Conservation (phyloP, 1,139 yeast genomes). For the Nakaseomyces bracarensis region DNA sequence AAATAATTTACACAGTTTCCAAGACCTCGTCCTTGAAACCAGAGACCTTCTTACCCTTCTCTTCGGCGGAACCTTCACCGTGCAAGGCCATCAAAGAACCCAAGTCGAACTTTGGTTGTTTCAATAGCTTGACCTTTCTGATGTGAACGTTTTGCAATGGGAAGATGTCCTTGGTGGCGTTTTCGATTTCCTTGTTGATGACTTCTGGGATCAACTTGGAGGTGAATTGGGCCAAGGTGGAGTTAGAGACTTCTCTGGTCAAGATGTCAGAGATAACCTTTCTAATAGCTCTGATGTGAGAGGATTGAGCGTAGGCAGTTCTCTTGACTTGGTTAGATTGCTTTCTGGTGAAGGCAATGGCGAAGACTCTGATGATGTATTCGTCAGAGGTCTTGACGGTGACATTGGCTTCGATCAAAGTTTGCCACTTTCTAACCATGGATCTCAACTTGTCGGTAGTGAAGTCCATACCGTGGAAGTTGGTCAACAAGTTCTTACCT, state of each 20-base stretch:
- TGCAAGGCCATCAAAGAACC: conserved; percentile 83
- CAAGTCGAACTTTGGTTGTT: conserved; percentile 86
- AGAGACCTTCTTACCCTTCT: conserved; percentile 84
- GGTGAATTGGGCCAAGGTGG: conserved; percentile 79
- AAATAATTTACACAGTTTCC: conserved; percentile 56
- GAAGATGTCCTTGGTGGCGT: conserved; percentile 74
- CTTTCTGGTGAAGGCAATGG: conserved; percentile 90
- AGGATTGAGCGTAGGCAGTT: conserved; percentile 84
- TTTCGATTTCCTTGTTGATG: conserved; percentile 84
- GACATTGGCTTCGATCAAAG: conserved; percentile 83
- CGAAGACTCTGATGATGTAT: conserved; percentile 80
- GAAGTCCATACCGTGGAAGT: conserved; percentile 93
- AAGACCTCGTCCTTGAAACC: conserved; percentile 87
- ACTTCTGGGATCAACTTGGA: conserved; percentile 86
- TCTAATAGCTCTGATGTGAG: conserved; percentile 70
- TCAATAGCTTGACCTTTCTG: conserved; percentile 85
- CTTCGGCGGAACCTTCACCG: conserved; percentile 80
- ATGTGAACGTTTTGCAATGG: conserved; percentile 89
- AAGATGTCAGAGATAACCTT: conserved; percentile 79
- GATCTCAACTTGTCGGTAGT: conserved; percentile 87
- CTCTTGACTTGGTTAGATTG: conserved; percentile 84
- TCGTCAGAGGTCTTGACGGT: conserved; percentile 90
- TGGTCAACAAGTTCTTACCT: conserved; percentile 86
- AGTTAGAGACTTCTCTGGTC: conserved; percentile 77
- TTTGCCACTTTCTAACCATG: conserved; percentile 89